Evolutionary conservation across 768 basidiomycete genomes (phyloP), one percentile per base, ranked within the genome.

Genomic region (Strobilomyces dryophilus): DNA sequence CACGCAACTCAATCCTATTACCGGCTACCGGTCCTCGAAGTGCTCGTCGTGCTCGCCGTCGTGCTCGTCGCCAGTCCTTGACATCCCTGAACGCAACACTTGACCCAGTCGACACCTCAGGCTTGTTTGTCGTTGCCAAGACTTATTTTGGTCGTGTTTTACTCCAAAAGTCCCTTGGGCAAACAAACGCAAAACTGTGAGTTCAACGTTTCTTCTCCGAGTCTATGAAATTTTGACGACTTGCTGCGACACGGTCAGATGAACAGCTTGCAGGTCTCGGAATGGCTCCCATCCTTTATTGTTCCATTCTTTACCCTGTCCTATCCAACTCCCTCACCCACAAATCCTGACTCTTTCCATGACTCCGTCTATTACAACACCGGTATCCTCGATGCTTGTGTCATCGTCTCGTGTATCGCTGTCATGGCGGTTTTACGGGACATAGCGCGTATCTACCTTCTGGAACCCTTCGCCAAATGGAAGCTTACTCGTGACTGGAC

Each of bases 341-440:
- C 65, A 12, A 56, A 76, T 29, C 76, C 83, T 46, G 89, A 91
- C 73, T 89, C 87, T 5, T 92, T 90, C 71, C 83, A 74, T 29
- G 65, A 82, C 67, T 83, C 85, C 37, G 57, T 69, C 47, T 87
- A 92, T 67, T 95, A 91, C 66, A 74, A 64, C 46, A 83, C 81
- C 21, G 92, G 92, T n/a, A 72, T 73, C 27, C 76, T 80, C 54
- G 97, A 99, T 67, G 70, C 79, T n/a, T 92, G 84, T 64, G 66
- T 95, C 62, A 77, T 94, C 52, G 70, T 93, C 51, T 80, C 85
- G n/a, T 88, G 82, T 70, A 90, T 97, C 52, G 80, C 87, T 14
- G 73, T 86, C 59, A 93, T 97, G 83, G 92, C 92, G n/a, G 61
- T 93, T 48, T 69, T 92, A 26, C 83, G 97, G 56, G 95, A 95